Evolutionary conservation across 2,329 filamentous ascomycete species (phyloP).

Genomic region (Trichophyton simii): DNA sequence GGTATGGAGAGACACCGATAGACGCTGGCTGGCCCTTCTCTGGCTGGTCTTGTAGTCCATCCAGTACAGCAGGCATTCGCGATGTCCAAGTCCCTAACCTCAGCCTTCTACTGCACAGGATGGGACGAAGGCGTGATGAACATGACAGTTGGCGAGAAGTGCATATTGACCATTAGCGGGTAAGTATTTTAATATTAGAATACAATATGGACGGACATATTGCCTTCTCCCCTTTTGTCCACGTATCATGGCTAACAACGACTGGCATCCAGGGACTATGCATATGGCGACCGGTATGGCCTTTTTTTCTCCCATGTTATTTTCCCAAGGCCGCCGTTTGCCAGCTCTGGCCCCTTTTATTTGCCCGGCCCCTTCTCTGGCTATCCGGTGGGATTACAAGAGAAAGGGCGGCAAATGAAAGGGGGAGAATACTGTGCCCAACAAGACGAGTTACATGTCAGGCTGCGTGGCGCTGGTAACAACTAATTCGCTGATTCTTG

Average conservation of each 20-base stretch:
- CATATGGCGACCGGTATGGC: slow-evolving; percentile 31
- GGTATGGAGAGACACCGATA: slow-evolving; percentile 42
- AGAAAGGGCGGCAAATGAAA: slow-evolving; percentile 1
- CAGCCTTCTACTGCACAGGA: slow-evolving; percentile 36
- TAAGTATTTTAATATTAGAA: slow-evolving; percentile 33
- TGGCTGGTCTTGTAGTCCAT: background rate
- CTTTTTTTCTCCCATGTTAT: background rate
- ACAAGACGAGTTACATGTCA: background rate
- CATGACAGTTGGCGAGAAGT: slow-evolving; percentile 88
- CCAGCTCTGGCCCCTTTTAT: background rate
- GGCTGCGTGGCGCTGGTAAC: background rate
- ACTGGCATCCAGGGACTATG: slow-evolving; percentile 23
- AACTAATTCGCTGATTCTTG: slow-evolving; percentile 15
- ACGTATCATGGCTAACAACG: background rate
- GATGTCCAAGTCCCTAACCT: background rate
- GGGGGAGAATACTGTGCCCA: background rate
- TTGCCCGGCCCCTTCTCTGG: background rate
- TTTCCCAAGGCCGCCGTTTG: background rate
- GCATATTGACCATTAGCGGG: slow-evolving; percentile 68
- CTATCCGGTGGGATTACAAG: background rate
- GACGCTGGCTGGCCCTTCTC: background rate
- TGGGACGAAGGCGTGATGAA: slow-evolving; percentile 74
- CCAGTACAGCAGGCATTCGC: background rate
- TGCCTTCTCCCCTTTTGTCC: background rate
- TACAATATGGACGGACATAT: too few species aligned